These are phyloP conservation scores for Botrytis hyacinthi DNA, from an alignment of 2,329 filamentous ascomycete genomes.

Conservation along the genomic window DNA sequence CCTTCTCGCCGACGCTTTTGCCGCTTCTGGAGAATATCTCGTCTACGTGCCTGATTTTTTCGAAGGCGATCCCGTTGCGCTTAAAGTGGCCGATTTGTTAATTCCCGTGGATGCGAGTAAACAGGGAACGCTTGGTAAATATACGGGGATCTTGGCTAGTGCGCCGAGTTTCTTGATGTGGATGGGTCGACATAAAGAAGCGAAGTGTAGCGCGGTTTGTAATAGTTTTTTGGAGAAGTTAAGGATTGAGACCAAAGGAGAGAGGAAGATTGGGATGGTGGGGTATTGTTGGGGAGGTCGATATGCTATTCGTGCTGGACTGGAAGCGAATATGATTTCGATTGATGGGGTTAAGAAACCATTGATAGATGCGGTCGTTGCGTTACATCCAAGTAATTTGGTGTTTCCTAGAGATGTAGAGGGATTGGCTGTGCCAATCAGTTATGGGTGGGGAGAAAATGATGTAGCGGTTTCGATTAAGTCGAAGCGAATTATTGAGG, in stretches of 20 bases:
- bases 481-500: background rate
- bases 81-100: constrained; percentile 40
- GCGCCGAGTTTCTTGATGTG: constrained; percentile 39
- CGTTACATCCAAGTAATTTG: constrained; percentile 40
- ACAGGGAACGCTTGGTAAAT: constrained; percentile 41
- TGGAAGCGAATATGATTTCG: constrained; percentile 40
- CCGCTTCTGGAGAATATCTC: constrained; percentile 37
- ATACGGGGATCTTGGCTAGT: constrained; percentile 42
- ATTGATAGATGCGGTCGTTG: background rate
- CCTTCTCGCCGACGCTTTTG: constrained; percentile 38
- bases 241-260: background rate
- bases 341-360: constrained; percentile 34
- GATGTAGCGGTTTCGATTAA: constrained; percentile 37
- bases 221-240: constrained; percentile 26
- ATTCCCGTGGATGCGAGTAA: constrained; percentile 41
- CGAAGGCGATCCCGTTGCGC: constrained; percentile 37
- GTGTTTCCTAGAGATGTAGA: constrained; percentile 40
- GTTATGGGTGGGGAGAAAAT: constrained; percentile 39
- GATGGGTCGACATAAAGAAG: constrained; percentile 39
- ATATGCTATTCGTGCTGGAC: constrained; percentile 38
- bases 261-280: constrained; percentile 40
- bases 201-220: constrained; percentile 38
- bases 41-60: constrained; percentile 40
- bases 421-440: constrained; percentile 36
- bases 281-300: constrained; percentile 43